Base-by-base conservation (phyloP, 2,329 filamentous ascomycete genomes). In the Sarocladium kiliense region DNA sequence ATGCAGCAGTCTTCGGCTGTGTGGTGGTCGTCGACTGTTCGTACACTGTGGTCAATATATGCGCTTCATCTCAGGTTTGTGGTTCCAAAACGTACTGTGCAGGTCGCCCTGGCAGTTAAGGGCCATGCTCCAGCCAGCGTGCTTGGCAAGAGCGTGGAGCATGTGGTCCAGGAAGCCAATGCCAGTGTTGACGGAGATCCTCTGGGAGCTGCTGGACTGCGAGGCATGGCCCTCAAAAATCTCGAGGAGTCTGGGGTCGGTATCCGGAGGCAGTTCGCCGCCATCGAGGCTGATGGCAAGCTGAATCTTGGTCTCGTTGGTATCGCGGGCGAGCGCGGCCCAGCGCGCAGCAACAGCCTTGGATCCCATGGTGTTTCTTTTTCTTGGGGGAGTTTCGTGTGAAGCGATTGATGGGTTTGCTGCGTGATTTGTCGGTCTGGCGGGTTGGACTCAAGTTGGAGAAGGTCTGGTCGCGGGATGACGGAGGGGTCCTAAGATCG, bases 121-220 rank as follows among this genome's bases (percentile, higher is more conserved):
- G 30, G 85, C 85, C 63, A 99, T 74, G 75, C 88, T 94, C 94
- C 93, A 97, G 59, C 94, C 93, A 5, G 89, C 86, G 74, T 99
- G 94, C 75, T 99, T 97, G 53, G 94, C 89, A 55, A 97, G 81
- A 5, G 94, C 94, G 73, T 99, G 94, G 53, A 97, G 81, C 93
- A 99, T 97, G 78, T 99, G 94, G 76, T 99, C 94, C 56, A 99
- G 80, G 74, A 99, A 99, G 57, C 94, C 94, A 71, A 99, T 96
- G 61, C 94, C 94, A 0, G 93, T 96, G 78, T 90, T 86, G 62
- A 97, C 80, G 67, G 84, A 84, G 68, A 97, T 97, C 58, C 84
- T 85, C 73, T 97, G 94, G 41, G 86, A 89, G 62, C 87, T 85
- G 63, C 89, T 93, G 60, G 85, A 78, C 73, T 99, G 93, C 1